Evolutionary conservation across 306 rosid genomes (phyloP).

Genomic region (Vigna radiata): DNA sequence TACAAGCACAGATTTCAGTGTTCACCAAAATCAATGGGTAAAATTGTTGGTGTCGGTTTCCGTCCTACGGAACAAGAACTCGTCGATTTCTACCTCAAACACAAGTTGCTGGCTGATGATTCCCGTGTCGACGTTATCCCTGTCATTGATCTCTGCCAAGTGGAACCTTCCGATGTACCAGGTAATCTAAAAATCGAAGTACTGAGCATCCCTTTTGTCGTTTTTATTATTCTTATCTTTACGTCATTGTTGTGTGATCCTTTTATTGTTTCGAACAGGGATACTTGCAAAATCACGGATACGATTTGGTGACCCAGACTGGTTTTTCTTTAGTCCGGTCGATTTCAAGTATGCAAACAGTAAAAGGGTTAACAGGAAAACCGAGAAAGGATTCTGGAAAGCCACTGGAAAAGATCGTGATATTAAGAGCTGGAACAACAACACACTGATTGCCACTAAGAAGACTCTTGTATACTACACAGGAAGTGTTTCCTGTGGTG

Average conservation of each 20-base stretch:
- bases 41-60: conserved; percentile 63
- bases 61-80: conserved; percentile 76
- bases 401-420: conserved; percentile 56
- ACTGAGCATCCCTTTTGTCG: background rate
- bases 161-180: conserved; percentile 66
- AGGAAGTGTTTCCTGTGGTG: conserved; percentile 45
- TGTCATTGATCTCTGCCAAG: conserved; percentile 56
- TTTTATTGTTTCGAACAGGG: background rate
- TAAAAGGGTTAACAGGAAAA: conserved; percentile 50
- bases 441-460: conserved; percentile 58
- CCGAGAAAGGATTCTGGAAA: conserved; percentile 74
- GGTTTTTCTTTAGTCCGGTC: conserved; percentile 66
- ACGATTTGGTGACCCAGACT: conserved; percentile 51
- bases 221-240: background rate
- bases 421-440: conserved; percentile 41
- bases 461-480: conserved; percentile 61
- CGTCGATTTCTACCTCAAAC: conserved; percentile 50
- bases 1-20: background rate
- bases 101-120: conserved; percentile 46
- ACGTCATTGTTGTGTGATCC: background rate
- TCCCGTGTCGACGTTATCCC: conserved; percentile 33
- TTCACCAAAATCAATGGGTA: conserved; percentile 21
- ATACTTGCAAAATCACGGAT: conserved; percentile 46
- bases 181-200: conserved; percentile 34
- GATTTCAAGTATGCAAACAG: conserved; percentile 51